Conservation (phyloP, 129 eudicot species). For the Pseudognaphalium luteoalbum region DNA sequence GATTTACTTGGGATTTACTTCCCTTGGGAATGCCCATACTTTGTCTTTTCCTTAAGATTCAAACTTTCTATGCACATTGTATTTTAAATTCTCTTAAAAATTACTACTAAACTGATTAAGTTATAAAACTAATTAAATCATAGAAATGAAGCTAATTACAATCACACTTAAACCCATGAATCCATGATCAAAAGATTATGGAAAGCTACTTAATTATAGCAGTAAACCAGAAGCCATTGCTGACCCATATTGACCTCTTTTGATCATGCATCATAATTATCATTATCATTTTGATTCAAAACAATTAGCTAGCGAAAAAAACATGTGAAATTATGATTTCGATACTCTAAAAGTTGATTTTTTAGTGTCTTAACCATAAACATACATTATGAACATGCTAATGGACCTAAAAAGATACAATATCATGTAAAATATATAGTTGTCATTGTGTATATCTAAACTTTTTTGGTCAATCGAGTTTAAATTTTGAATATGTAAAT, state of each 20-base stretch:
- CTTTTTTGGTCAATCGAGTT: neutral
- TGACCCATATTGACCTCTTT: neutral
- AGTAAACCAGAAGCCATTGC: neutral
- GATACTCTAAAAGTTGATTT: neutral
- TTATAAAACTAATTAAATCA: no score
- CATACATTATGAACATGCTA: neutral
- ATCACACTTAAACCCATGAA: no score
- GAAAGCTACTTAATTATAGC: neutral
- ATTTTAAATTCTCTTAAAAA: no score
- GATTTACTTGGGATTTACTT: constrained; percentile 42
- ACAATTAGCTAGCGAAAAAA: neutral
- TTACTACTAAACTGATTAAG: neutral
- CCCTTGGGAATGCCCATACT: constrained; percentile 28
- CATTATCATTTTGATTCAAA: neutral
- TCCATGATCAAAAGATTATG: neutral
- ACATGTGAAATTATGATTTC: neutral
- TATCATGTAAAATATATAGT: neutral
- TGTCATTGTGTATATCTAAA: neutral
- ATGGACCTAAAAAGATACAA: neutral
- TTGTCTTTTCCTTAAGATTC: constrained; percentile 35
- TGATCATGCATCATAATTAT: neutral
- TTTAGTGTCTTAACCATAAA: neutral
- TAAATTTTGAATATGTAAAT: neutral
- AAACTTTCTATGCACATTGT: constrained; percentile 17
- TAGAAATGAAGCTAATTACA: no score